phyloP scores from a whole-genome alignment of 2,329 filamentous ascomycete genomes.

The Aspergillus sp. region DNA sequence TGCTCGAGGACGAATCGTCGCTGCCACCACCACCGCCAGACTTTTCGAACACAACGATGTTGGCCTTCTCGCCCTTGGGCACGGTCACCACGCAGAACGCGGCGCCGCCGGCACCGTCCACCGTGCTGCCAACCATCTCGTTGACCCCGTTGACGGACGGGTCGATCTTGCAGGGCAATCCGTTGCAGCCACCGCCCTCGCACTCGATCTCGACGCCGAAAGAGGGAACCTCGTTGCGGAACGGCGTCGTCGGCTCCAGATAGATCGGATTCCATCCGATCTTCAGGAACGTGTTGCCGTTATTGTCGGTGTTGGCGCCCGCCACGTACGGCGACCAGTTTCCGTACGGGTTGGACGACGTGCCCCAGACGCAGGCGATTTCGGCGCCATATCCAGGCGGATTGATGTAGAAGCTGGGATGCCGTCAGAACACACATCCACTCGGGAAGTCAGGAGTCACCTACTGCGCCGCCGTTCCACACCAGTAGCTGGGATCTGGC shows the following conservation, averaged over 20 bases:
- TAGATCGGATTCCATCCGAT: conserved; percentile 77
- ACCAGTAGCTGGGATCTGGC: conserved; percentile 69
- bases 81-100: conserved; percentile 77
- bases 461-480: conserved; percentile 69
- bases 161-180: conserved; percentile 71
- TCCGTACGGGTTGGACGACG: conserved; percentile 58
- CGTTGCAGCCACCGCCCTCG: conserved; percentile 63
- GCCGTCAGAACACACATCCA: background rate
- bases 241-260: conserved; percentile 50
- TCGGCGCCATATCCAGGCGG: conserved; percentile 61
- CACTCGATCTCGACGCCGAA: conserved; percentile 72
- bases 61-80: conserved; percentile 62
- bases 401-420: conserved; percentile 73
- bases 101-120: conserved; percentile 64
- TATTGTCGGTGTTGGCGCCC: conserved; percentile 66
- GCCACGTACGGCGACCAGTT: conserved; percentile 78
- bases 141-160: conserved; percentile 56
- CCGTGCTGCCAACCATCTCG: conserved; percentile 56
- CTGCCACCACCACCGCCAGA: conserved; percentile 20
- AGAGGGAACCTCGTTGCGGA: conserved; percentile 58
- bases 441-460: conserved; percentile 30
- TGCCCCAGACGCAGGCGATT: conserved; percentile 71
- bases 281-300: conserved; percentile 69
- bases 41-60: conserved; percentile 61
- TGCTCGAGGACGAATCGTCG: conserved; percentile 4